Evolutionary conservation across 2,329 filamentous ascomycete species (phyloP).

Genomic region (Aschersonia sp.): DNA sequence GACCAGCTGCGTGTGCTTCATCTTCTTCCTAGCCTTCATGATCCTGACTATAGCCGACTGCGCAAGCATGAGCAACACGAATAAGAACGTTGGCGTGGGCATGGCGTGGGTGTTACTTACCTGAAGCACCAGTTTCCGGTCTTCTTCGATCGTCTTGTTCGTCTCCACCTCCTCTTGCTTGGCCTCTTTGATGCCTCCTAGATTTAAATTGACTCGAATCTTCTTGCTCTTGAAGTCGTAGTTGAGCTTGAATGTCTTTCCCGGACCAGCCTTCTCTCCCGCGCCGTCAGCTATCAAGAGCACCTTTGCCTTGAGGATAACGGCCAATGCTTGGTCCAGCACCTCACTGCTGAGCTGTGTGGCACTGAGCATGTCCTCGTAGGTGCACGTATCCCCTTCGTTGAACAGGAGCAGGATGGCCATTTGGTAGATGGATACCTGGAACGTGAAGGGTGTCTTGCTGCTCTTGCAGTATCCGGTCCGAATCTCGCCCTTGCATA

Average conservation of each 20-base stretch:
- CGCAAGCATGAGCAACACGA: background rate
- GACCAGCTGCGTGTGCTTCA: conserved; percentile 93
- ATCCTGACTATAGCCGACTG: conserved; percentile 97
- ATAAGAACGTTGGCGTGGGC: background rate
- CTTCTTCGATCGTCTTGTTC: conserved; percentile 98
- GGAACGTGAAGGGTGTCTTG: conserved; percentile 91
- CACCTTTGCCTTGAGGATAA: conserved; percentile 89
- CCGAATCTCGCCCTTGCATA: conserved; percentile 94
- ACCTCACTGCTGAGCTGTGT: conserved; percentile 71
- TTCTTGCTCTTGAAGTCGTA: conserved; percentile 98
- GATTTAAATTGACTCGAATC: conserved; percentile 90
- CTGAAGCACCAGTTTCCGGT: conserved; percentile 91
- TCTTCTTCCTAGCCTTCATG: conserved; percentile 98
- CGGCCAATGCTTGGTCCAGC: conserved; percentile 71
- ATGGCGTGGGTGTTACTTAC: conserved; percentile 33
- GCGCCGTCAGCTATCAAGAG: conserved; percentile 56
- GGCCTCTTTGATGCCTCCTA: conserved; percentile 85
- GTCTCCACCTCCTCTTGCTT: conserved; percentile 95
- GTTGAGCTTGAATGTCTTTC: conserved; percentile 73
- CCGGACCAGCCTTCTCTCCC: conserved; percentile 56
- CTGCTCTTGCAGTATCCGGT: conserved; percentile 80
- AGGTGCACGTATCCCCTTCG: conserved; percentile 69
- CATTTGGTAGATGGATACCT: conserved; percentile 97
- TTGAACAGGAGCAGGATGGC: conserved; percentile 91
- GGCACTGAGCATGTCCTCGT: conserved; percentile 72